Base-by-base conservation (phyloP, 2,329 filamentous ascomycete genomes). In the Fusarium buxicola region DNA sequence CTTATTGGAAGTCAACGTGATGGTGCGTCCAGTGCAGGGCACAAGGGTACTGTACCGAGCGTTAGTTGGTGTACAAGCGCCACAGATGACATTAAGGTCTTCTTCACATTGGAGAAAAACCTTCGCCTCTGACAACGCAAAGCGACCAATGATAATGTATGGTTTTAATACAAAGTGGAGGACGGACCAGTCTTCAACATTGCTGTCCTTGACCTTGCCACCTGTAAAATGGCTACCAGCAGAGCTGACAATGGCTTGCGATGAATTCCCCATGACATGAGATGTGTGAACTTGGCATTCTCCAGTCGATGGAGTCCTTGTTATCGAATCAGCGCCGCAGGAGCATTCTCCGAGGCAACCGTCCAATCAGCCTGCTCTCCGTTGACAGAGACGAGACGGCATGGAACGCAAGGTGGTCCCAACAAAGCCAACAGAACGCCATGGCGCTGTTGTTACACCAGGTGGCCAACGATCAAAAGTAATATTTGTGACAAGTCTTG, bases 391-490 rank as follows among this genome's bases (percentile, higher is more conserved):
- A 58, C 27, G 36, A 58, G 36, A 55, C 36, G 34, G 48, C 62
- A 62, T 58, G 59, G 34, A 44, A 36, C n/a, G 45, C 48, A 41
- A 53, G 30, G 27, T 35, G 34, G 30, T 52, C 45, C 35, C 39
- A 58, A 58, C 52, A 48, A 59, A 59, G 30, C 39, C 49, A 58
- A 48, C 55, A 24, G 32, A 40, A 50, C 21, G 41, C 45, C 40
- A 47, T 63, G 62, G 62, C 62, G 47, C 32, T 40, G 45, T 21
- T 44, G 31, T 45, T 35, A 60, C 32, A 36, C 39, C 36, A 40
- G 34, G 36, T 15, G 47, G 24, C 38, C 35, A 21, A 57, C 30
- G 16, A 35, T 27, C 21, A 53, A 40, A 46, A 45, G 41, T 28
- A 56, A 40, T 35, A 35, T 43, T 35, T 40, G 31, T 34, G 43